Conservation (phyloP, 2,329 filamentous ascomycete species). For the Sphaerulina musiva region DNA sequence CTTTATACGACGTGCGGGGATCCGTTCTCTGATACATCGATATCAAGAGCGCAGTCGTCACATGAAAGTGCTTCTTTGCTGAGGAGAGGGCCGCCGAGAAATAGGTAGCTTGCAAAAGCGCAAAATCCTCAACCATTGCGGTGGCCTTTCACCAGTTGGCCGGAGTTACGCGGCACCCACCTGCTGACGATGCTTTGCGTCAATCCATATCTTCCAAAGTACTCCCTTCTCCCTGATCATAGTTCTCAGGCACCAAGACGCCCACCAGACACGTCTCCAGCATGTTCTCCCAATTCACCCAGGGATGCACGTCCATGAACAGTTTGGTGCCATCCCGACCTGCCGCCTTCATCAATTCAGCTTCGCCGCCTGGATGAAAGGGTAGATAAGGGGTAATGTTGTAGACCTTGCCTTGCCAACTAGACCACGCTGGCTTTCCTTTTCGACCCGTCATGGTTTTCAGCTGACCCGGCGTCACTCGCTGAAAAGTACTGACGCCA, state of each 20-base stretch:
- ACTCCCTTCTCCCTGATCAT: slow-evolving; percentile 31
- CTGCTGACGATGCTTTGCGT: slow-evolving; percentile 13
- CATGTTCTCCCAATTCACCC: slow-evolving; percentile 65
- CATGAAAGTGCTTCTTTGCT: too few relatives aligned
- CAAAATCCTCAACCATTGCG: too few relatives aligned
- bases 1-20: too few relatives aligned
- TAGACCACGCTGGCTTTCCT: slow-evolving; percentile 80
- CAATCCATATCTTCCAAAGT: slow-evolving; percentile 56
- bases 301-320: slow-evolving; percentile 59
- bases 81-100: too few relatives aligned
- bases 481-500: slow-evolving; percentile 51
- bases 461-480: slow-evolving; percentile 77
- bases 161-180: too few relatives aligned
- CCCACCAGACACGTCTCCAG: slow-evolving; percentile 56
- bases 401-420: slow-evolving; percentile 83
- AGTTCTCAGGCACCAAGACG: slow-evolving; percentile 53
- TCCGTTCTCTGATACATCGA: too few relatives aligned
- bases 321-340: slow-evolving; percentile 63
- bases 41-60: too few relatives aligned
- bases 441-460: slow-evolving; percentile 72
- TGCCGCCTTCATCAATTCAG: slow-evolving; percentile 69
- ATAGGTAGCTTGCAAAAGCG: too few relatives aligned
- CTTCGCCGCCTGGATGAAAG: slow-evolving; percentile 83
- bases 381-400: slow-evolving; percentile 85
- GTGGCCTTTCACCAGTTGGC: too few relatives aligned